Evolutionary conservation across 768 basidiomycete genomes (phyloP).

Genomic region (Mycena pura): DNA sequence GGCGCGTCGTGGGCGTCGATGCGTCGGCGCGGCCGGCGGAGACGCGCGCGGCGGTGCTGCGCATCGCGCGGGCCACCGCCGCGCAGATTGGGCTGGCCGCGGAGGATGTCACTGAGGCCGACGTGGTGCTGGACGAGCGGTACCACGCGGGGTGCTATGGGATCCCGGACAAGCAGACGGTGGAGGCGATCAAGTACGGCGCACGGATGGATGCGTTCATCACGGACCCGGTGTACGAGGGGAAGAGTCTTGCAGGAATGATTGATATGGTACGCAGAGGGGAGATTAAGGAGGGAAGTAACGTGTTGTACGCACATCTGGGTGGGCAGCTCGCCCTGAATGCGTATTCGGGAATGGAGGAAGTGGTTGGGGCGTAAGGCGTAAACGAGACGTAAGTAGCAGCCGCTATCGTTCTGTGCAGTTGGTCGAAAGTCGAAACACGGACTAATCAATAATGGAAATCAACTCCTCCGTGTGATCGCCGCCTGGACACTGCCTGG

Average conservation of each 20-base stretch:
- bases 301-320: slow-evolving; percentile 33
- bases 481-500: too few relatives aligned
- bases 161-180: slow-evolving; percentile 31
- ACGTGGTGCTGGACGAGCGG: slow-evolving; percentile 31
- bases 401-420: too few relatives aligned
- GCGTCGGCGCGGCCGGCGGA: slow-evolving; percentile 29
- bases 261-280: slow-evolving; percentile 28
- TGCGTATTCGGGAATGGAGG: slow-evolving; percentile 30
- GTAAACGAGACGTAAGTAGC: too few relatives aligned
- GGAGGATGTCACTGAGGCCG: slow-evolving; percentile 29
- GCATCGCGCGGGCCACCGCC: slow-evolving; percentile 29
- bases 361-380: neutral
- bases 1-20: slow-evolving; percentile 33
- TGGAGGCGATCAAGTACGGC: slow-evolving; percentile 32
- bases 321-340: slow-evolving; percentile 31
- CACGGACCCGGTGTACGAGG: slow-evolving; percentile 35
- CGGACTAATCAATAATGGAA: too few relatives aligned
- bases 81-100: slow-evolving; percentile 24
- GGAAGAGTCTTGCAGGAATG: slow-evolving; percentile 35
- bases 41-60: slow-evolving; percentile 29
- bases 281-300: slow-evolving; percentile 24
- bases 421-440: too few relatives aligned
- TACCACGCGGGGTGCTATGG: slow-evolving; percentile 34
- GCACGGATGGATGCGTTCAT: slow-evolving; percentile 34
- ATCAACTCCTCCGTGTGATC: too few relatives aligned